Evolutionary conservation across 2,329 filamentous ascomycete species (phyloP).

Genomic region (Orbilia ellipsospora): DNA sequence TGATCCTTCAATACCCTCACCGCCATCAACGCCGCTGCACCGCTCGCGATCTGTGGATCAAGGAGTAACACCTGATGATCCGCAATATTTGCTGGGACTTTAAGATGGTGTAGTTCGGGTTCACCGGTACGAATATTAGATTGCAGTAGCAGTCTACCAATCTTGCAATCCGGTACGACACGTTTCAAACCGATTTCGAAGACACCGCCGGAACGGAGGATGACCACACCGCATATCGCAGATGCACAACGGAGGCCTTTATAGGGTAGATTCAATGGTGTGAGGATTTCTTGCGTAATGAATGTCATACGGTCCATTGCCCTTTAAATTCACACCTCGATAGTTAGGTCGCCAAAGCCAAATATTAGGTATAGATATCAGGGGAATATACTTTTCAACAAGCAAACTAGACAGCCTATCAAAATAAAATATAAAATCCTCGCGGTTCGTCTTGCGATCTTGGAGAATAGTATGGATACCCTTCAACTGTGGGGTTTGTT

Average conservation of each 20-base stretch:
- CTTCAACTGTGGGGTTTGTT: slow-evolving; percentile 80
- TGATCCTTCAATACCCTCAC: slow-evolving; percentile 96
- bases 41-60: slow-evolving; percentile 94
- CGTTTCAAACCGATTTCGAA: slow-evolving; percentile 88
- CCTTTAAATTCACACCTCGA: slow-evolving; percentile 63
- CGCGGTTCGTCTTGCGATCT: slow-evolving; percentile 78
- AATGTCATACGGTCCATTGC: slow-evolving; percentile 83
- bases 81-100: slow-evolving; percentile 78
- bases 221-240: slow-evolving; percentile 83
- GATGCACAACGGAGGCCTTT: slow-evolving; percentile 76
- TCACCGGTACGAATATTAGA: slow-evolving; percentile 86
- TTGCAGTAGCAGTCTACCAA: slow-evolving; percentile 89
- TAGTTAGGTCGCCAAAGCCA: no score
- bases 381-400: slow-evolving; percentile 71
- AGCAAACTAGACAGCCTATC: slow-evolving; percentile 86
- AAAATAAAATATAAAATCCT: slow-evolving; percentile 98
- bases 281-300: slow-evolving; percentile 72
- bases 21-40: slow-evolving; percentile 88
- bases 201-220: slow-evolving; percentile 87
- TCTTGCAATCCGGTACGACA: slow-evolving; percentile 91
- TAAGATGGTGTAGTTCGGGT: slow-evolving; percentile 90
- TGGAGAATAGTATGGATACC: slow-evolving; percentile 93
- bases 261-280: slow-evolving; percentile 77
- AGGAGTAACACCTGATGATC: slow-evolving; percentile 82
- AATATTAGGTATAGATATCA: no score